Evolutionary conservation across 306 rosid species (phyloP).

Genomic region (Prunus mongolica): DNA sequence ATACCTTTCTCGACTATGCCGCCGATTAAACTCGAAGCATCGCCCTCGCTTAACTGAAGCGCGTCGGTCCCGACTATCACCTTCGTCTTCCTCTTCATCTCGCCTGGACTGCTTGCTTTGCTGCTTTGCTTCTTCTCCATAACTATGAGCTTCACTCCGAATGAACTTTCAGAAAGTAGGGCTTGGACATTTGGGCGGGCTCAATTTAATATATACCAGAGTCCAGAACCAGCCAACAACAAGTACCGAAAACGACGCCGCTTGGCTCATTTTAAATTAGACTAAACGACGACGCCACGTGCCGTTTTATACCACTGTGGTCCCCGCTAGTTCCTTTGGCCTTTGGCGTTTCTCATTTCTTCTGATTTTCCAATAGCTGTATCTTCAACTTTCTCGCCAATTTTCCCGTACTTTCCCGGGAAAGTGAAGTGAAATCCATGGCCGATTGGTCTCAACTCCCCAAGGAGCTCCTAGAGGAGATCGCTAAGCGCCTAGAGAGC

Average conservation of each 20-base stretch:
- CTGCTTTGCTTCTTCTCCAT: slow-evolving; percentile 52
- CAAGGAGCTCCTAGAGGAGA: slow-evolving; percentile 41
- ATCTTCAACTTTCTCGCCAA: background rate
- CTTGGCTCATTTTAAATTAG: too few species aligned
- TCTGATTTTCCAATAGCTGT: background rate
- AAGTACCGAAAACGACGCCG: too few species aligned
- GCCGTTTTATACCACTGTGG: too few species aligned
- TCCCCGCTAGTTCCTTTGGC: too few species aligned
- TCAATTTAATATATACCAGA: background rate
- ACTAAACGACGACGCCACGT: too few species aligned
- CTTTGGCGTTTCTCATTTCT: too few species aligned
- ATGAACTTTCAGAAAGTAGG: background rate
- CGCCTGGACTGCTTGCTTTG: slow-evolving; percentile 16
- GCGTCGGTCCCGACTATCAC: slow-evolving; percentile 40
- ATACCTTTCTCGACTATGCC: slow-evolving; percentile 80
- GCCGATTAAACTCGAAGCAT: slow-evolving; percentile 49
- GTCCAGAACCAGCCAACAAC: too few species aligned
- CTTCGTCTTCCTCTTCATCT: slow-evolving; percentile 16
- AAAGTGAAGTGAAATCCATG: slow-evolving; percentile 28
- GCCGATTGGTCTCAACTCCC: slow-evolving; percentile 65
- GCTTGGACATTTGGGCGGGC: slow-evolving; percentile 8
- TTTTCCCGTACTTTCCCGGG: background rate
- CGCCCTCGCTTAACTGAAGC: slow-evolving; percentile 35
- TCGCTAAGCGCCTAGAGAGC: slow-evolving; percentile 39
- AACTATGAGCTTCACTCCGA: background rate